These are phyloP conservation scores for Xerocomus potaroensis DNA, from an alignment of 768 basidiomycete genomes.

Conservation along the genomic window DNA sequence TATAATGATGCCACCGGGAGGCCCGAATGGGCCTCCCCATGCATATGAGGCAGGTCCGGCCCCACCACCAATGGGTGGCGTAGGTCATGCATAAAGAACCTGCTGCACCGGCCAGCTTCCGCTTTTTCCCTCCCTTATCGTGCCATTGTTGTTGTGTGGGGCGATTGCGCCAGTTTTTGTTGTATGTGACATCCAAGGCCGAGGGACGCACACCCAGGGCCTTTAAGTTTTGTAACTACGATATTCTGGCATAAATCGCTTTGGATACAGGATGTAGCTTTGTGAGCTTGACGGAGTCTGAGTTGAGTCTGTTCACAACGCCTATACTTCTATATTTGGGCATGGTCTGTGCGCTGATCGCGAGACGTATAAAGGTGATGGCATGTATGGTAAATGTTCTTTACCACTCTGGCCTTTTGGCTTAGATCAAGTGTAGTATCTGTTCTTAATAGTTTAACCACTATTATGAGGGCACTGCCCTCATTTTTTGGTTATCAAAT, in stretches of 20 bases:
- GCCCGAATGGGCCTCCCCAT: conserved; percentile 59
- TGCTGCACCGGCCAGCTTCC: conserved; percentile 8
- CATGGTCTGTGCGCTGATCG: conserved; percentile 18
- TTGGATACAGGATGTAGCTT: conserved; percentile 18
- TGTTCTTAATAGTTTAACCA: conserved; percentile 62
- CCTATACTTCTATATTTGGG: neutral
- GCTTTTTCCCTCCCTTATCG: conserved; percentile 8
- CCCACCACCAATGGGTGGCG: conserved; percentile 73
- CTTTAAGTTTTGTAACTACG: conserved; percentile 26
- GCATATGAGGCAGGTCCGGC: conserved; percentile 69
- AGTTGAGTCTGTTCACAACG: too few species aligned
- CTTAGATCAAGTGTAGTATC: conserved; percentile 79
- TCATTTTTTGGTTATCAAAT: conserved; percentile 52
- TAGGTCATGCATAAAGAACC: conserved; percentile 50
- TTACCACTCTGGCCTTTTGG: conserved; percentile 50
- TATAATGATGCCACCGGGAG: conserved; percentile 85
- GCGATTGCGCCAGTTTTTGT: conserved; percentile 23
- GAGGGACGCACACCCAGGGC: conserved; percentile 6
- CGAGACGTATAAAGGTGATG: conserved; percentile 8
- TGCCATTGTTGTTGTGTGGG: conserved; percentile 28
- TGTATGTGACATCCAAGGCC: conserved; percentile 24
- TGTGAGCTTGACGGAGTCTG: neutral
- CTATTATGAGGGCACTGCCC: conserved; percentile 54
- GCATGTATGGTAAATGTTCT: neutral
- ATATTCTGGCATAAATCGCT: conserved; percentile 26